Conservation (phyloP, 2,329 filamentous ascomycete genomes). For the Arthrobotrys musiformis region DNA sequence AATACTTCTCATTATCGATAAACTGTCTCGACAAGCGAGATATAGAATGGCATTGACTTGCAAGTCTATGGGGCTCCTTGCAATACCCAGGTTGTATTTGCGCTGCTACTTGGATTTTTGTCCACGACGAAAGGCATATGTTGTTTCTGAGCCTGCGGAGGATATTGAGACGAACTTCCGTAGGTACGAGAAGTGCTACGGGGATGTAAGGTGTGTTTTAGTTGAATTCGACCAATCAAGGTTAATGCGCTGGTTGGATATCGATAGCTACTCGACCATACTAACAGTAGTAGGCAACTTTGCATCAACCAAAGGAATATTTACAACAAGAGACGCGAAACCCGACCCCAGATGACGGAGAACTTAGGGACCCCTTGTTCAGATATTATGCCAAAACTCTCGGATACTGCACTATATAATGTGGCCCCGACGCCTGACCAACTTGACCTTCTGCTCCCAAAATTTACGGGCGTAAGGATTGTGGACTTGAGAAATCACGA, state of each 20-base stretch:
- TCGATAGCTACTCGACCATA: no score
- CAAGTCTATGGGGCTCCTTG: neutral
- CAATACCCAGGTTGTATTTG: neutral
- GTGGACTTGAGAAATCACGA: neutral
- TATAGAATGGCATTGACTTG: neutral
- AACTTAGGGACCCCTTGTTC: neutral
- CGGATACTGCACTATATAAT: neutral
- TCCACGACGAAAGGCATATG: neutral
- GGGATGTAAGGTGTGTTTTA: neutral
- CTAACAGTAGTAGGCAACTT: neutral
- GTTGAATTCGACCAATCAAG: neutral
- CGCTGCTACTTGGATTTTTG: neutral
- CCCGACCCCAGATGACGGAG: neutral
- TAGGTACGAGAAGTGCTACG: neutral
- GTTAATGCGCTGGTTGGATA: no score
- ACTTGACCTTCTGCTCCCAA: neutral
- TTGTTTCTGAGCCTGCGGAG: neutral
- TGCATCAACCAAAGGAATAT: neutral
- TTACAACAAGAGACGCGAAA: neutral
- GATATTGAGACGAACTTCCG: neutral
- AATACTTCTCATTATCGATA: slow-evolving; percentile 19
- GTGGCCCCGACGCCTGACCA: neutral
- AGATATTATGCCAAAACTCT: neutral
- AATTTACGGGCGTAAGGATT: neutral
- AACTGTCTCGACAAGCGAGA: neutral